Conservation (phyloP, 202 grass and related monocot genomes). For the Eragrostis tef region DNA sequence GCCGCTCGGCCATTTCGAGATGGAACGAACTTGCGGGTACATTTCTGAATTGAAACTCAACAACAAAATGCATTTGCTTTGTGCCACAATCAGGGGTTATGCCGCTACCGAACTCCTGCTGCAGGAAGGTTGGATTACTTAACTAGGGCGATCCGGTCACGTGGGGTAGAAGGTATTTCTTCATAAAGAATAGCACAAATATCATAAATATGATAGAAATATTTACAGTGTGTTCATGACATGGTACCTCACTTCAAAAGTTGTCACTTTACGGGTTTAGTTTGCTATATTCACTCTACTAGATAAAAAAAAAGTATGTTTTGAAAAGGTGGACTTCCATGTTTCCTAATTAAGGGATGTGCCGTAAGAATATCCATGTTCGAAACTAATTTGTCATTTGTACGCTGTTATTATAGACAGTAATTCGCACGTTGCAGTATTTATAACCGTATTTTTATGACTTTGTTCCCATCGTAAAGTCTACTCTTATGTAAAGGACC, state of each 20-base stretch:
- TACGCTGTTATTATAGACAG: too few species aligned
- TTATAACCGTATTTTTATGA: too few species aligned
- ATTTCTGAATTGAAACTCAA: neutral
- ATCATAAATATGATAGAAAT: neutral
- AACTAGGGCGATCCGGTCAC: neutral
- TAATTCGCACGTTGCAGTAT: too few species aligned
- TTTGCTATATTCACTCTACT: neutral
- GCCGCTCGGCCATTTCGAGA: neutral
- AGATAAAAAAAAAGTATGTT: neutral
- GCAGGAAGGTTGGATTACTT: neutral
- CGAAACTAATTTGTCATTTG: too few species aligned
- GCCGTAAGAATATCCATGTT: too few species aligned
- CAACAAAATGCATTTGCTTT: too few species aligned
- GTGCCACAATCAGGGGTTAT: too few species aligned
- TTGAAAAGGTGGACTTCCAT: too few species aligned
- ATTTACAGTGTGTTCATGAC: neutral
- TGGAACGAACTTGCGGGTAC: neutral
- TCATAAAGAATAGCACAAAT: neutral
- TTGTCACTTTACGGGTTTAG: neutral
- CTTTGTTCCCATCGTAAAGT: too few species aligned
- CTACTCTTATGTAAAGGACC: too few species aligned
- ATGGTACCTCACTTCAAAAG: neutral
- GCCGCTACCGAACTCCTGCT: too few species aligned
- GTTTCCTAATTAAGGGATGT: too few species aligned
- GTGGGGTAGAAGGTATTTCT: neutral